Conservation (phyloP, 2,329 filamentous ascomycete genomes). For the Neofusicoccum sp. region DNA sequence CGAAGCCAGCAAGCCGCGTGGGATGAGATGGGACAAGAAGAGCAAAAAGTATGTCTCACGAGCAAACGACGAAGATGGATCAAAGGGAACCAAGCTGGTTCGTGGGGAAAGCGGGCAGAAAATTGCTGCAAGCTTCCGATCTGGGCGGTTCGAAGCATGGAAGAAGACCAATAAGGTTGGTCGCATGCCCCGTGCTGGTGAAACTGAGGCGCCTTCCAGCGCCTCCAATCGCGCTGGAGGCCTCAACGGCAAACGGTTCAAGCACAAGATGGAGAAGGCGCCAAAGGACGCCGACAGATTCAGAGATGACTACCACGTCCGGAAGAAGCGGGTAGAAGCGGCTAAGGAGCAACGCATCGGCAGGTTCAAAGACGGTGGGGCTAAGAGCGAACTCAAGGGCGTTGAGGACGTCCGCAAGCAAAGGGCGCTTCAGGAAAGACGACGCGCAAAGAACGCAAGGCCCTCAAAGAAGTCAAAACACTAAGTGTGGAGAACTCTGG, state of each 20-base stretch:
- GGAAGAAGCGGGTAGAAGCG: constrained; percentile 86
- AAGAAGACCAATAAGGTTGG: constrained; percentile 81
- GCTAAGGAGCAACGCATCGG: constrained; percentile 83
- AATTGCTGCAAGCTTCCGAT: constrained; percentile 91
- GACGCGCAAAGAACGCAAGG: constrained; percentile 84
- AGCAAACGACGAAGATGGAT: constrained; percentile 94
- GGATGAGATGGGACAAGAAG: constrained; percentile 96
- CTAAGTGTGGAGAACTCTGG: constrained; percentile 27
- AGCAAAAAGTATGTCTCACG: constrained; percentile 91
- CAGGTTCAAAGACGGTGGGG: constrained; percentile 71
- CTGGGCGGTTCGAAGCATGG: constrained; percentile 92
- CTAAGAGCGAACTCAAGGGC: constrained; percentile 77
- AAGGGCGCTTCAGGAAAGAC: constrained; percentile 74
- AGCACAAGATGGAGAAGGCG: constrained; percentile 83
- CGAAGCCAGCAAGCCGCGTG: constrained; percentile 69
- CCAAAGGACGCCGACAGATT: constrained; percentile 94
- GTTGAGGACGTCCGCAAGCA: constrained; percentile 84
- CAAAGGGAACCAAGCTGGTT: constrained; percentile 71
- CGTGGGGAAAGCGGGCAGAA: constrained; percentile 91
- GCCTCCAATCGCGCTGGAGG: constrained; percentile 34
- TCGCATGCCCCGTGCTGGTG: constrained; percentile 78
- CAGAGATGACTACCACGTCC: constrained; percentile 84
- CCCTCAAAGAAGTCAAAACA: constrained; percentile 65
- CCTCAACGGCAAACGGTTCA: constrained; percentile 64
- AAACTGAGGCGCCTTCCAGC: constrained; percentile 63